These are phyloP conservation scores for Verticillium klebahnii DNA, from an alignment of 2,329 filamentous ascomycete species.

Conservation along the genomic window DNA sequence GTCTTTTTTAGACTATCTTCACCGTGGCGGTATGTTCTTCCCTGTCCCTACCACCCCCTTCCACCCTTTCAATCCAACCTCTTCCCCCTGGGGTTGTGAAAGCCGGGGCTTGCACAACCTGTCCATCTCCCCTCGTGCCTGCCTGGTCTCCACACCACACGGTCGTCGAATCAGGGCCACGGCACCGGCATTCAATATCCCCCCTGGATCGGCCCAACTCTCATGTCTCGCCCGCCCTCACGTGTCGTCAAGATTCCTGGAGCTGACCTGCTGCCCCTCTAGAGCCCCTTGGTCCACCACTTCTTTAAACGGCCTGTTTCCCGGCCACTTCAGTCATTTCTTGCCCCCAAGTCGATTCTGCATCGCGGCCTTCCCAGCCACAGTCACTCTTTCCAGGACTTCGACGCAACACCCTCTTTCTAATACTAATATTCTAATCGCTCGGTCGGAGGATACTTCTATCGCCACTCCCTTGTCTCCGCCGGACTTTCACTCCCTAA, in stretches of 20 bases:
- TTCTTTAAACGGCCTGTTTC: conserved; percentile 42
- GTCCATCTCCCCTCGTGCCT: conserved; percentile 19
- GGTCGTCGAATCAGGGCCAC: conserved; percentile 13
- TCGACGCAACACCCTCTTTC: conserved; percentile 16
- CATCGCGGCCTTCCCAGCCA: conserved; percentile 45
- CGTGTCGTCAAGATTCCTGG: conserved; percentile 4
- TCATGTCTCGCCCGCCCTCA: conserved; percentile 1
- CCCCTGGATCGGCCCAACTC: conserved; percentile 11
- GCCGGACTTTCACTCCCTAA: conserved; percentile 7
- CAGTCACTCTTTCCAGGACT: conserved; percentile 51
- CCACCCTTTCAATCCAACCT: conserved; percentile 8
- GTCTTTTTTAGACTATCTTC: conserved; percentile 23
- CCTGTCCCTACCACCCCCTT: conserved; percentile 16
- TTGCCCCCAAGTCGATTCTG: conserved; percentile 24
- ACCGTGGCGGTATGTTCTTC: conserved; percentile 48
- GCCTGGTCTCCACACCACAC: conserved; percentile 12
- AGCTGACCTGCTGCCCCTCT: conserved; percentile 27
- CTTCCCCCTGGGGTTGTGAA: conserved; percentile 7
- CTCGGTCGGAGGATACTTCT: conserved; percentile 10
- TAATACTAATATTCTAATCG: conserved; percentile 19
- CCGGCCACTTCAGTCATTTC: conserved; percentile 33
- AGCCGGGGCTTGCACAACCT: background rate
- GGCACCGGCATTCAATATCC: conserved; percentile 10
- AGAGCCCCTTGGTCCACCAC: conserved; percentile 40
- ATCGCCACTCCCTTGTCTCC: conserved; percentile 6